phyloP scores from a whole-genome alignment of 2,329 filamentous ascomycete species.

The Dendrostoma leiphaemia region DNA sequence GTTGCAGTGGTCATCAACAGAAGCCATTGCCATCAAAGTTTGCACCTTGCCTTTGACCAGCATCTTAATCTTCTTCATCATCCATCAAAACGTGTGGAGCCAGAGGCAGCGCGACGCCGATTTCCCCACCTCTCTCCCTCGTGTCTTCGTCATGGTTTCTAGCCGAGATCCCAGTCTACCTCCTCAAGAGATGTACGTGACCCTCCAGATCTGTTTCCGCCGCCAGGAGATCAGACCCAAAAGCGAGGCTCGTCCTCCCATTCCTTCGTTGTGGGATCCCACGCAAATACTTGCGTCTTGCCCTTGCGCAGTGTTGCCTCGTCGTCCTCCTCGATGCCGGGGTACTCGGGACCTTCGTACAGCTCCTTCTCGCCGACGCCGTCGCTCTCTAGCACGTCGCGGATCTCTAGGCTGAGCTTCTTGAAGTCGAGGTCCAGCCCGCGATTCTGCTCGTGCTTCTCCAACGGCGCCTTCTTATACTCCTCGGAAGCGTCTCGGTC shows the following conservation, averaged over 20 bases:
- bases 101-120: too few relatives aligned
- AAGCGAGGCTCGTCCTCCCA: conserved; percentile 18
- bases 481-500: not conserved
- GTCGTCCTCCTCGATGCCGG: conserved; percentile 9
- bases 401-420: conserved; percentile 15
- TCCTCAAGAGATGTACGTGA: not conserved
- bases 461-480: not conserved
- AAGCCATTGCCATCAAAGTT: too few relatives aligned
- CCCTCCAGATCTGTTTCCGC: not conserved
- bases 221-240: not conserved
- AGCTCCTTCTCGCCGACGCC: conserved; percentile 7
- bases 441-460: conserved; percentile 14
- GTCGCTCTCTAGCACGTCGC: conserved; percentile 16
- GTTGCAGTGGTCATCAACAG: too few relatives aligned
- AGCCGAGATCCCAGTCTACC: too few relatives aligned
- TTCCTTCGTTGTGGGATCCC: conserved; percentile 1
- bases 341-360: conserved; percentile 5
- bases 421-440: conserved; percentile 20
- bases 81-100: too few relatives aligned
- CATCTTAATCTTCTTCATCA: too few relatives aligned
- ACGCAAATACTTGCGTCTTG: conserved; percentile 2
- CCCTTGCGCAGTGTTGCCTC: not conserved
- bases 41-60: too few relatives aligned
- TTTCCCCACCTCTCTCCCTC: too few relatives aligned
- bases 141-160: too few relatives aligned